phyloP scores from a whole-genome alignment of 2,329 filamentous ascomycete species.

The Botrytis fragariae region DNA sequence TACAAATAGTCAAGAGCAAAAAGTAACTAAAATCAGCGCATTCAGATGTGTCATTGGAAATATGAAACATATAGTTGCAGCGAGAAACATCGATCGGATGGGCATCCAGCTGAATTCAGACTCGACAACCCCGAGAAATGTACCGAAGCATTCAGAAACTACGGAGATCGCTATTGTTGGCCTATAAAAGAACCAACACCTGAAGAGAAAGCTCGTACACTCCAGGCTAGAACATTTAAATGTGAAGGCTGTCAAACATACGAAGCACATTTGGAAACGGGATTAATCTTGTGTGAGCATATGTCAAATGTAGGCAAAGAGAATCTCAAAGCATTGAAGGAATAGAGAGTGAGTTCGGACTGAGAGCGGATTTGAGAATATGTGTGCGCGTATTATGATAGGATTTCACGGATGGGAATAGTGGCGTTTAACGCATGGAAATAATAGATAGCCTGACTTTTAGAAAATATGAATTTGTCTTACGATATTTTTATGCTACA shows the following conservation, averaged over 20 bases:
- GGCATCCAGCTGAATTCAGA: no score
- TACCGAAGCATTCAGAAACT: no score
- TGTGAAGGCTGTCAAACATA: no score
- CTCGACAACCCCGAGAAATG: no score
- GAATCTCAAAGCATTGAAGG: neutral
- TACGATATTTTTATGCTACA: neutral
- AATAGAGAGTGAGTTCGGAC: neutral
- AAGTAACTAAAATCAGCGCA: fast-evolving
- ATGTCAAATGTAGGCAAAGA: no score
- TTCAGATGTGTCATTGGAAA: neutral
- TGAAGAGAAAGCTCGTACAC: neutral
- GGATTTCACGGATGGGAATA: neutral
- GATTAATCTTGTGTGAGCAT: no score
- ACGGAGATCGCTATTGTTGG: no score
- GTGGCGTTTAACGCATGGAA: neutral
- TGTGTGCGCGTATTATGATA: neutral
- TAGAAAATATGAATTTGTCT: neutral
- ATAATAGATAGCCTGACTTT: neutral
- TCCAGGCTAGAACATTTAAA: no score
- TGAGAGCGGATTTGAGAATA: neutral
- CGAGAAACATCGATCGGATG: no score
- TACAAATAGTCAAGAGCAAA: neutral
- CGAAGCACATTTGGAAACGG: no score
- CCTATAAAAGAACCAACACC: neutral
- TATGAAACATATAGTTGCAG: neutral